These are phyloP conservation scores for Knoxia roxburghii DNA, from an alignment of 257 asterid species.

Conservation along the genomic window DNA sequence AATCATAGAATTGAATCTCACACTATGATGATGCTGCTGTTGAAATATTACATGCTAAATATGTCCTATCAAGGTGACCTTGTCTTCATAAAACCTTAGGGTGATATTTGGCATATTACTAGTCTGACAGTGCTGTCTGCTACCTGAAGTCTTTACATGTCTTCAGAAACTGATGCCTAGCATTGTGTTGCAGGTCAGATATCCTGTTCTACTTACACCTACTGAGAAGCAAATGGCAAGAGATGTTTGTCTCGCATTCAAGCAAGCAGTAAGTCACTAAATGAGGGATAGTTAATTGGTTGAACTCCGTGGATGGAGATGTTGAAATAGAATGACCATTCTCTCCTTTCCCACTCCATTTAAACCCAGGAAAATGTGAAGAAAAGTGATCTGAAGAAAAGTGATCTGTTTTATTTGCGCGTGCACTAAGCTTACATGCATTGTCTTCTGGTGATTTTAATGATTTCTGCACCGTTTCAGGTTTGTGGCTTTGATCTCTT, in stretches of 20 bases:
- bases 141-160: neutral
- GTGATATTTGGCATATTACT: neutral
- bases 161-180: neutral
- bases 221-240: slow-evolving; percentile 92
- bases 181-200: slow-evolving; percentile 59
- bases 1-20: neutral
- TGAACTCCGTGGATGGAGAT: neutral
- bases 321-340: neutral
- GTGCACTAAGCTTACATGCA: neutral
- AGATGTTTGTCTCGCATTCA: slow-evolving; percentile 93
- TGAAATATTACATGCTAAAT: neutral
- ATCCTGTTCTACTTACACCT: slow-evolving; percentile 98
- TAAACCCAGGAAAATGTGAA: neutral
- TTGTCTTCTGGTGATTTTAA: neutral
- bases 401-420: neutral
- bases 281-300: neutral
- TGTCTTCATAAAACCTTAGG: neutral
- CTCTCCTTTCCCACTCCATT: neutral
- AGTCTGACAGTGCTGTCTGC: neutral
- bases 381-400: neutral
- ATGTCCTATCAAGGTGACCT: neutral
- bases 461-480: slow-evolving; percentile 34
- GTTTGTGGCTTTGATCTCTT: slow-evolving; percentile 98
- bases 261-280: slow-evolving; percentile 77
- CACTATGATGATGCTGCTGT: neutral